Conservation (phyloP, 139 green algal genomes). For the Chlamydomonas schloesseri region DNA sequence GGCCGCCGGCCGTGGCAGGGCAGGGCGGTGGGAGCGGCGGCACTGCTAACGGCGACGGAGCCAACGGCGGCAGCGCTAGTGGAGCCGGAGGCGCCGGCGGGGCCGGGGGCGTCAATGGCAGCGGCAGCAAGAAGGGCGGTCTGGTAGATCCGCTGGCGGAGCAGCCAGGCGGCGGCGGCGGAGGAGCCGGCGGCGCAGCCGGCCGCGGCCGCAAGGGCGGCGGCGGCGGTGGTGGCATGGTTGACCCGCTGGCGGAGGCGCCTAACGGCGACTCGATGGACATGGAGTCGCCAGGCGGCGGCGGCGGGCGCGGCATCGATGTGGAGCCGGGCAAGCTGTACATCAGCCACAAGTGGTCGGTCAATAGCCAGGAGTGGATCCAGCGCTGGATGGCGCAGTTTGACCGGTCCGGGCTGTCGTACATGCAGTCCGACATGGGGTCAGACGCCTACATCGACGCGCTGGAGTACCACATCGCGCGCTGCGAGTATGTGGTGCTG, state of each 20-base stretch:
- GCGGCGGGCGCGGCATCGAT: not conserved
- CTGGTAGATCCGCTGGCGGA: not conserved
- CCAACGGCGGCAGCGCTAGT: no score
- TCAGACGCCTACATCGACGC: not conserved
- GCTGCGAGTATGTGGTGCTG: slow-evolving; percentile 1
- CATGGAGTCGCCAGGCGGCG: no score
- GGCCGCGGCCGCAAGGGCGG: not conserved
- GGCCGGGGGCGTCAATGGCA: not conserved
- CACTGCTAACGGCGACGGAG: not conserved
- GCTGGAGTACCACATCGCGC: slow-evolving; percentile 8
- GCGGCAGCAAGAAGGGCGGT: not conserved
- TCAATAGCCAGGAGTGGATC: slow-evolving; percentile 12
- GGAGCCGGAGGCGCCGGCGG: not conserved
- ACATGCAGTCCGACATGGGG: slow-evolving; percentile 13
- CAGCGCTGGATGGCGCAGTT: not conserved
- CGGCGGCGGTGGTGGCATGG: not conserved
- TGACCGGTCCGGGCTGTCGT: not conserved
- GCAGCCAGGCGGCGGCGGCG: not conserved
- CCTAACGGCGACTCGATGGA: no score
- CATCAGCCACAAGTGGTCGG: slow-evolving; percentile 22
- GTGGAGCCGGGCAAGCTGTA: not conserved
- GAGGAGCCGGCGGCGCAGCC: not conserved
- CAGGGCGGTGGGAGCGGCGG: not conserved
- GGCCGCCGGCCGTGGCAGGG: not conserved
- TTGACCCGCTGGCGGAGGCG: not conserved